phyloP scores from a whole-genome alignment of 2,329 filamentous ascomycete genomes.

The Alternaria gaisen region DNA sequence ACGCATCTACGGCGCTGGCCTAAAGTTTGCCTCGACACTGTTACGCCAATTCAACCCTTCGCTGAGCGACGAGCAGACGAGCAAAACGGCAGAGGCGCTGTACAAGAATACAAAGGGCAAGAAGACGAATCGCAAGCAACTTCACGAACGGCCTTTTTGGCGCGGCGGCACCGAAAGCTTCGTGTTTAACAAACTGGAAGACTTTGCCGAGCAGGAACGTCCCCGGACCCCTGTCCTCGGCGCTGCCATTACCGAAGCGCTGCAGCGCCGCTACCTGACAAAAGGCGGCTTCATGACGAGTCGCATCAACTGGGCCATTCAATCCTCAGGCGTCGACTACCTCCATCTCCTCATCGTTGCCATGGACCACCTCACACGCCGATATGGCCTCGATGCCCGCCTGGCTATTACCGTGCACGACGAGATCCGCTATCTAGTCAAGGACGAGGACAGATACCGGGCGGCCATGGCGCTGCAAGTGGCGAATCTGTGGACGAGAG shows the following conservation, averaged over 20 bases:
- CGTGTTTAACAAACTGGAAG: conserved; percentile 97
- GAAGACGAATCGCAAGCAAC: conserved; percentile 76
- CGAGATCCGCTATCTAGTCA: conserved; percentile 93
- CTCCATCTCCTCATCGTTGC: conserved; percentile 89
- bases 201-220: conserved; percentile 93
- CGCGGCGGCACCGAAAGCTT: conserved; percentile 95
- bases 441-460: conserved; percentile 84
- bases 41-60: conserved; percentile 92
- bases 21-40: conserved; percentile 90
- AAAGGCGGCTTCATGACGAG: conserved; percentile 94
- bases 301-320: conserved; percentile 98
- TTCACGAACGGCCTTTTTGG: conserved; percentile 86
- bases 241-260: conserved; percentile 93
- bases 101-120: conserved; percentile 91
- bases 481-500: conserved; percentile 93
- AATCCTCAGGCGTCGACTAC: conserved; percentile 96
- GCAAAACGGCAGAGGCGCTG: conserved; percentile 77
- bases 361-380: conserved; percentile 92
- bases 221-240: conserved; percentile 92
- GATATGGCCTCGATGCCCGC: conserved; percentile 84
- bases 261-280: conserved; percentile 86
- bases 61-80: conserved; percentile 80
- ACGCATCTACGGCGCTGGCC: conserved; percentile 95
- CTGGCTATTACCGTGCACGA: conserved; percentile 95
- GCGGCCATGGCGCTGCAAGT: conserved; percentile 93